These are phyloP conservation scores for Strigomonas oncopelti DNA, from an alignment of 208 protist genomes.

Conservation along the genomic window DNA sequence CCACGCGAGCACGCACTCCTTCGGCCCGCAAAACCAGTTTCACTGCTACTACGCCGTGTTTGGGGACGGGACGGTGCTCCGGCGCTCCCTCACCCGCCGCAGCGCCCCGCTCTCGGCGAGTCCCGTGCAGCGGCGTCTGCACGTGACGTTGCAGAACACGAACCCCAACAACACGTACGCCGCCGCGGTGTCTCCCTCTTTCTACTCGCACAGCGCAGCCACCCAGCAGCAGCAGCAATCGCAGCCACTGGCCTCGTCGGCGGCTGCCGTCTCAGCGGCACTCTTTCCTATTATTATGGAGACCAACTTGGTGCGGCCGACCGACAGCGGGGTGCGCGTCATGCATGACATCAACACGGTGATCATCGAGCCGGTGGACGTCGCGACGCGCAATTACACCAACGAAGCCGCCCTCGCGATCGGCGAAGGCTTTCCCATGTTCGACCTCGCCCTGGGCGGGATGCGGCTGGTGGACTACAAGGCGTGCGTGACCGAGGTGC, in stretches of 20 bases:
- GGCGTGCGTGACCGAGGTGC: constrained; percentile 59
- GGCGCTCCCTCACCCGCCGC: constrained; percentile 18
- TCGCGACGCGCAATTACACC: constrained; percentile 26
- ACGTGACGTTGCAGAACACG: constrained; percentile 6
- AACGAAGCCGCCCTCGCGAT: constrained; percentile 50
- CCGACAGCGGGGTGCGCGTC: constrained; percentile 55
- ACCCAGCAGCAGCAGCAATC: background rate
- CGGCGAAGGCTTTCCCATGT: constrained; percentile 72
- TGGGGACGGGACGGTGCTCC: constrained; percentile 69
- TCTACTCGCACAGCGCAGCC: background rate
- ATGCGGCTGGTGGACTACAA: constrained; percentile 79
- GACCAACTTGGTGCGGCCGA: constrained; percentile 56
- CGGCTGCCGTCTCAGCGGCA: background rate
- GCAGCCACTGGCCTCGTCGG: background rate
- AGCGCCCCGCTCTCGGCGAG: constrained; percentile 1
- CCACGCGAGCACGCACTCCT: background rate
- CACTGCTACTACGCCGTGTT: constrained; percentile 59
- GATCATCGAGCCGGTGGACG: constrained; percentile 66
- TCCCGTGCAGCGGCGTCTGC: background rate
- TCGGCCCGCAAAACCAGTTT: background rate
- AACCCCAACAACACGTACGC: constrained; percentile 5
- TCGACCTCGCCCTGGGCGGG: constrained; percentile 71
- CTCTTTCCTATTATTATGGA: constrained; percentile 29
- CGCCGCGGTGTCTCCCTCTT: background rate
- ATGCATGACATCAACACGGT: constrained; percentile 59